Percentiles rank a stretch among this genome's conserved stretches.
phyloP scores from a whole-genome alignment of 441 rosid genomes.

The Euphorbia celastroides region DNA sequence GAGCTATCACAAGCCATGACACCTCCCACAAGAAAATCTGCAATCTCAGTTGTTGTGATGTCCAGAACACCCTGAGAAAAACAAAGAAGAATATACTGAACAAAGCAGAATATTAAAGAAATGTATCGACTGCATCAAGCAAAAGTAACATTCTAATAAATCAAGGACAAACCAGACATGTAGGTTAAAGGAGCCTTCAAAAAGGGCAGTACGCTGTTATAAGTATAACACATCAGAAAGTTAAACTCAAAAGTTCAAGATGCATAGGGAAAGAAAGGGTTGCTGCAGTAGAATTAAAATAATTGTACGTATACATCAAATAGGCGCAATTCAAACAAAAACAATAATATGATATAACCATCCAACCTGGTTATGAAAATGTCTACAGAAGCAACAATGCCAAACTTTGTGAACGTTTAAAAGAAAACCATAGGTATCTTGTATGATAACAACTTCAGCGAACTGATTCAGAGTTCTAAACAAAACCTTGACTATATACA shows the following conservation, averaged over 20 bases:
- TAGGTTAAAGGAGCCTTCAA: background rate
- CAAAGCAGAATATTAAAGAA: no score
- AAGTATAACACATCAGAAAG: no score
- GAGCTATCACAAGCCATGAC: slow-evolving; percentile 81
- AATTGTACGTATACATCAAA: background rate
- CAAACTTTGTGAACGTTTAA: background rate
- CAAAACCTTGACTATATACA: background rate
- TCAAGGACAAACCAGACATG: background rate
- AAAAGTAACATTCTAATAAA: background rate
- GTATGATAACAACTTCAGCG: background rate
- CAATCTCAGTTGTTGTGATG: slow-evolving; percentile 89
- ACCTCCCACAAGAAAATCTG: slow-evolving; percentile 87
- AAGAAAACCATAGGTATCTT: background rate
- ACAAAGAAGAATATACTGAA: no score
- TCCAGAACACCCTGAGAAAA: slow-evolving; percentile 69
- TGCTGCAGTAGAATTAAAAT: background rate
- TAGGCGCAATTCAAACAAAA: background rate
- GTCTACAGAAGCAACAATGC: background rate
- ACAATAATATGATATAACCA: background rate
- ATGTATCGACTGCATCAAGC: no score
- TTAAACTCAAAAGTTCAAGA: background rate
- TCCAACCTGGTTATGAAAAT: background rate
- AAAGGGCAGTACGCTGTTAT: no score
- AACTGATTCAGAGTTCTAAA: background rate
- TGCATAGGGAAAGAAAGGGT: background rate